Evolutionary conservation across 208 protist species (phyloP).

Genomic region (Leishmania major): DNA sequence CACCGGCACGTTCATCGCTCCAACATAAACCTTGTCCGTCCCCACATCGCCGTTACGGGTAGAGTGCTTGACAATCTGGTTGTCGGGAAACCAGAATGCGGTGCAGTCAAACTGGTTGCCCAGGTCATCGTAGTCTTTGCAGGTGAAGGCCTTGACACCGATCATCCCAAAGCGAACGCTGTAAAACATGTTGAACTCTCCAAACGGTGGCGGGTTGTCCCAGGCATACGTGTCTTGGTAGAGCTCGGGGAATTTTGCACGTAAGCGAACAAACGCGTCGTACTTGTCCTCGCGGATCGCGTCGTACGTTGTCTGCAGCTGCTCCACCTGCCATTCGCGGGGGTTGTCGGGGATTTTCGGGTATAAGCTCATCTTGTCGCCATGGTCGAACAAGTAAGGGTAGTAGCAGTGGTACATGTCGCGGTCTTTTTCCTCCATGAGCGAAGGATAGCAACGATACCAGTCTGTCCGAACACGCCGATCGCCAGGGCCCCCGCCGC

Average conservation of each 20-base stretch:
- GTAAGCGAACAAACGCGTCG: slow-evolving; percentile 89
- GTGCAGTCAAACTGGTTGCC: slow-evolving; percentile 93
- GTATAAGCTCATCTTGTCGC: slow-evolving; percentile 92
- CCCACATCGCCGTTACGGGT: slow-evolving; percentile 77
- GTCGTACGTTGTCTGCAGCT: slow-evolving; percentile 94
- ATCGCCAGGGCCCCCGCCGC: slow-evolving; percentile 80
- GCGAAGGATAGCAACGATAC: slow-evolving; percentile 87
- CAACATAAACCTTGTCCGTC: slow-evolving; percentile 87
- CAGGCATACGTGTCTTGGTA: slow-evolving; percentile 92
- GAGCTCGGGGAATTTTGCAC: slow-evolving; percentile 93
- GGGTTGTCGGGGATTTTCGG: slow-evolving; percentile 93
- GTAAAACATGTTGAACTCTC: slow-evolving; percentile 95
- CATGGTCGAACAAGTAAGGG: slow-evolving; percentile 93
- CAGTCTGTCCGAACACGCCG: slow-evolving; percentile 85
- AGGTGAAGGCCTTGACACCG: slow-evolving; percentile 90
- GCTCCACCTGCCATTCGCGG: slow-evolving; percentile 88
- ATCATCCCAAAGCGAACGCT: slow-evolving; percentile 93
- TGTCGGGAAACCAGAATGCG: slow-evolving; percentile 94
- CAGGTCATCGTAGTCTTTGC: slow-evolving; percentile 93
- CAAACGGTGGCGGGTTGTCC: slow-evolving; percentile 93
- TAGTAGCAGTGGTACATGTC: slow-evolving; percentile 96
- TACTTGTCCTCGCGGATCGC: slow-evolving; percentile 95
- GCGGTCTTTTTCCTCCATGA: slow-evolving; percentile 90
- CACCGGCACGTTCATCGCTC: slow-evolving; percentile 91
- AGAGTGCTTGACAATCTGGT: slow-evolving; percentile 90